A percentile compares a stretch with the other conserved stretches of the same genome.
These are phyloP conservation scores for Dryas drummondii DNA, from an alignment of 306 rosid species.

Conservation along the genomic window DNA sequence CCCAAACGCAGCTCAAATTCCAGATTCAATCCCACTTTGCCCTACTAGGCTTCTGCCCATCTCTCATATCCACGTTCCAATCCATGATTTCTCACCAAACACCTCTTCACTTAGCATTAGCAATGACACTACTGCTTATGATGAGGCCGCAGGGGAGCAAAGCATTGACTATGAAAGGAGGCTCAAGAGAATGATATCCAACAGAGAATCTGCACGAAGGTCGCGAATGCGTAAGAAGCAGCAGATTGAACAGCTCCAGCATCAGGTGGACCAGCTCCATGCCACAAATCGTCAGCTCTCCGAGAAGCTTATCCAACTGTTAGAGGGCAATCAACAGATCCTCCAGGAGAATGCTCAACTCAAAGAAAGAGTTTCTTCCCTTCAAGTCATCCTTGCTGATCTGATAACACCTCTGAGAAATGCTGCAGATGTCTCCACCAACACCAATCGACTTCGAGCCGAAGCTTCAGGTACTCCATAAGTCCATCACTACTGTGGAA, in stretches of 20 bases:
- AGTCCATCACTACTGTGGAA: neutral
- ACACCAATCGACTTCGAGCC: conserved; percentile 18
- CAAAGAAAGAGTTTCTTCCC: conserved; percentile 46
- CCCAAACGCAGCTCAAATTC: neutral
- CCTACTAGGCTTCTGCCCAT: conserved; percentile 10
- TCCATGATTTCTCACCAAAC: conserved; percentile 29
- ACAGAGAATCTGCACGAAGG: conserved; percentile 43
- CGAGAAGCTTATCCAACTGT: conserved; percentile 36
- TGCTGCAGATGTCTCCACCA: conserved; percentile 23
- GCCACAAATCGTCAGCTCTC: conserved; percentile 40
- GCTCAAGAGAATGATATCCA: conserved; percentile 43
- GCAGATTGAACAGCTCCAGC: conserved; percentile 41
- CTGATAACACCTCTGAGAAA: conserved; percentile 29
- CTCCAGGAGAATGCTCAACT: conserved; percentile 49
- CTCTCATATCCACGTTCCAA: conserved; percentile 17
- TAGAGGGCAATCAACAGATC: conserved; percentile 47
- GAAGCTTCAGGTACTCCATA: conserved; percentile 16
- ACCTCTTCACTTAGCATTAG: conserved; percentile 17
- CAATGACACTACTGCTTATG: conserved; percentile 25
- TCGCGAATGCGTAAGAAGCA: conserved; percentile 44
- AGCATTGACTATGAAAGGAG: conserved; percentile 23
- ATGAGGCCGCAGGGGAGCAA: neutral
- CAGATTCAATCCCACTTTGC: conserved; percentile 12
- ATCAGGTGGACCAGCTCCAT: conserved; percentile 36
- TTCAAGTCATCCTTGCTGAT: conserved; percentile 34